These are phyloP conservation scores for Meyerozyma athensensis DNA, from an alignment of 1,139 yeast species.

Conservation along the genomic window DNA sequence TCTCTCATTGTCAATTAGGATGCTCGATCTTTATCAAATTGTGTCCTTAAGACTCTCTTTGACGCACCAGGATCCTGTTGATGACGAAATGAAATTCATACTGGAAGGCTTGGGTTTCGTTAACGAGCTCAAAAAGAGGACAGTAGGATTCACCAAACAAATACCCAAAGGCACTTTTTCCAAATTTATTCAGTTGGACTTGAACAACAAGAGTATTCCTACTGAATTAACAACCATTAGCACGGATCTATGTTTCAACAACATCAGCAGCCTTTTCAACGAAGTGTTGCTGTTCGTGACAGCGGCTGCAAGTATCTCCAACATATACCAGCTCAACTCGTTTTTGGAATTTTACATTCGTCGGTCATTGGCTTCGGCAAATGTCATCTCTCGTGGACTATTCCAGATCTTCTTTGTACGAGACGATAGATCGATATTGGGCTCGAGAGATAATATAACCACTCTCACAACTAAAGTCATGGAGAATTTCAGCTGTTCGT, in stretches of 20 bases:
- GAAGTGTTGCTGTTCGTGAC: conserved; percentile 24
- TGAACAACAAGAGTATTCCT: conserved; percentile 59
- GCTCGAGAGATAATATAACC: conserved; percentile 18
- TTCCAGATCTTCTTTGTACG: conserved; percentile 58
- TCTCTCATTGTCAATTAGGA: neutral
- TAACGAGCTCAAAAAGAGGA: neutral
- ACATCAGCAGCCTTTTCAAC: conserved; percentile 31
- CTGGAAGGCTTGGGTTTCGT: neutral
- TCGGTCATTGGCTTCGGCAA: conserved; percentile 20
- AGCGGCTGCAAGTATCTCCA: conserved; percentile 19
- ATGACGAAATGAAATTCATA: neutral
- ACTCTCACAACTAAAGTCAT: conserved; percentile 17
- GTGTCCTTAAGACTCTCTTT: neutral
- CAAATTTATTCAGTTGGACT: conserved; percentile 50
- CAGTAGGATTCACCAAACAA: neutral
- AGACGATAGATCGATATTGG: conserved; percentile 53
- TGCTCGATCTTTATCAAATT: neutral
- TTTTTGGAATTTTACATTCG: conserved; percentile 32
- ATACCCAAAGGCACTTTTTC: conserved; percentile 32
- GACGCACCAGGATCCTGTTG: neutral
- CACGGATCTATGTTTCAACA: conserved; percentile 22
- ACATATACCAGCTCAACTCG: conserved; percentile 30
- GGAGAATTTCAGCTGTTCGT: conserved; percentile 24
- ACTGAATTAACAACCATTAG: conserved; percentile 29
- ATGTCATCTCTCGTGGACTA: conserved; percentile 57